Percentiles rank a stretch among this genome's conserved stretches.
These are phyloP conservation scores for Colletotrichum orchidophilum DNA, from an alignment of 2,329 filamentous ascomycete species.

Conservation along the genomic window DNA sequence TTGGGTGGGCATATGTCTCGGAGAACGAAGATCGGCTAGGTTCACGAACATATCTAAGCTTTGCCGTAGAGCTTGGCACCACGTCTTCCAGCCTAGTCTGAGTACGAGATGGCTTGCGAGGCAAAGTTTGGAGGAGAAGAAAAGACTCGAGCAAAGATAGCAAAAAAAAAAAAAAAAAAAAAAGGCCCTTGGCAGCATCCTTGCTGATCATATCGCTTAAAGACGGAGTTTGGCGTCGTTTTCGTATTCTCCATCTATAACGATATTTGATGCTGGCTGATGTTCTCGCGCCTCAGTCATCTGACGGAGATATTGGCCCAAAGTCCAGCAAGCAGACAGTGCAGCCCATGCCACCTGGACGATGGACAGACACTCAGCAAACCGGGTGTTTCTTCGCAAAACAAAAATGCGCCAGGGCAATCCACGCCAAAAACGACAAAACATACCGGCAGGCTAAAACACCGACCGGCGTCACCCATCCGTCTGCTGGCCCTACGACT, in stretches of 20 bases:
- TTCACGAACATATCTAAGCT: not conserved
- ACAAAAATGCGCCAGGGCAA: not conserved
- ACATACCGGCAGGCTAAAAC: slow-evolving; percentile 13
- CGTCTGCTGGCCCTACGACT: not conserved
- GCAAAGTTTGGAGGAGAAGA: too few relatives aligned
- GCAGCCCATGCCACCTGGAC: not conserved
- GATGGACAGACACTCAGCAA: not conserved
- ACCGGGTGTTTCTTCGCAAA: not conserved
- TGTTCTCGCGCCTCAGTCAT: not conserved
- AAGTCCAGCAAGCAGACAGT: not conserved
- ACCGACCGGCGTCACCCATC: not conserved
- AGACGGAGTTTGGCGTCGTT: not conserved
- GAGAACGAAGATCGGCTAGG: not conserved
- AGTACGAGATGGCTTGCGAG: not conserved
- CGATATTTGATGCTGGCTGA: not conserved
- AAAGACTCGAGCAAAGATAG: not conserved
- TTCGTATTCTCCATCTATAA: not conserved
- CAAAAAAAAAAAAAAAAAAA: not conserved
- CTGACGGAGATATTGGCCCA: too few relatives aligned
- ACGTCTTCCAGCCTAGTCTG: not conserved
- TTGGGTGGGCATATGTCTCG: not conserved
- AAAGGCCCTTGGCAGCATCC: not conserved
- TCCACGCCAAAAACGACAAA: not conserved
- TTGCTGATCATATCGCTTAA: not conserved
- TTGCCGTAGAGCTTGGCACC: not conserved